Base-by-base conservation (phyloP, 1,139 yeast species). In the Saccharomyces hybrid region DNA sequence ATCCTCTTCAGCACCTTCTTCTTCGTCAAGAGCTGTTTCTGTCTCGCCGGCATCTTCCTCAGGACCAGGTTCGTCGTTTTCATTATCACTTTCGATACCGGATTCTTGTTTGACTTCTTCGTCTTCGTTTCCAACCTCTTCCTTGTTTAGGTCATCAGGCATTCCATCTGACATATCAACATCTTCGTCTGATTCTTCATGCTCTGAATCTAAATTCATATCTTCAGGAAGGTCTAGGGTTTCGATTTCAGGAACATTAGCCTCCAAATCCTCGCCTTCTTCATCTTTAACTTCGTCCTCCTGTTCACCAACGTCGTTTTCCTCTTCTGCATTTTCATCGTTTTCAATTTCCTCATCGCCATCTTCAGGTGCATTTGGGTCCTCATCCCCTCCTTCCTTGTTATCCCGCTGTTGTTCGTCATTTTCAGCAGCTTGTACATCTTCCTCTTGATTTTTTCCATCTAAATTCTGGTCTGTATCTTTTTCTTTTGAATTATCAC, bases 181-280 rank as follows among this genome's bases (percentile, higher is more conserved):
- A 64, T 63, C 54, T 49, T 60, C 63, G 19, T 54, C 50, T 44
- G 53, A 42, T 14, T 66, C 68, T 28, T 70, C 71, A 2, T 71
- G 72, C 47, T 72, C 73, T 14, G 82, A 82, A 66, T 88, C 96
- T 47, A 88, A 75, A 59, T 88, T 82, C 76, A 91, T 81, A 60
- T 90, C 95, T 47, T 91, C 98, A 0, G 96, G 96, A 44, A 89
- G 75, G 42, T 88, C 95, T 62, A 89, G 74, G 3, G 88, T 83
- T 57, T 89, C 97, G 14, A 84, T 79, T 67, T 89, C 95, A 7
- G 89, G 93, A 50, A 86, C 89, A 60, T 81, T 74, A 13, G 82
- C 81, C 52, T 87, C 95, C 55, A 86, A 69, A 57, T 84, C 82
- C 51, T 87, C 89, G 51, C 80, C 80, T 27, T 87, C 90, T 50